These are phyloP conservation scores for Tolypocladium ovalisporum DNA, from an alignment of 2,329 filamentous ascomycete species.

Conservation along the genomic window DNA sequence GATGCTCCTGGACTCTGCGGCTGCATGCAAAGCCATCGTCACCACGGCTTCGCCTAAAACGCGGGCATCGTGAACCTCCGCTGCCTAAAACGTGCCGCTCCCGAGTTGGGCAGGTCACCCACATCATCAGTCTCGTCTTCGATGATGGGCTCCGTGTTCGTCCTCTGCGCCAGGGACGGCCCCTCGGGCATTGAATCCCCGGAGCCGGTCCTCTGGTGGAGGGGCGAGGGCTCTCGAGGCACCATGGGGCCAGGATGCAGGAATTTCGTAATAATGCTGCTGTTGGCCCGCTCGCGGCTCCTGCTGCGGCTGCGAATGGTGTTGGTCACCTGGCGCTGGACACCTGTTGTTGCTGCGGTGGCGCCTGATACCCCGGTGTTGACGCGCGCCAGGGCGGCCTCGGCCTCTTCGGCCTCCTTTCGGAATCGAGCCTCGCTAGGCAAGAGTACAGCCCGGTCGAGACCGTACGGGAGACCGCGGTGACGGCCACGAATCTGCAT, in stretches of 20 bases:
- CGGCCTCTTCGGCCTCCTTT: constrained; percentile 39
- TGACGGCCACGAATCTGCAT: constrained; percentile 62
- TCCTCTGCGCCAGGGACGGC: constrained; percentile 4
- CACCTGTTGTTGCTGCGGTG: constrained; percentile 12
- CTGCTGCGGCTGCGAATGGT: constrained; percentile 23
- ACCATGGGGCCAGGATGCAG: constrained; percentile 37
- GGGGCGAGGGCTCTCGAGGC: constrained; percentile 12
- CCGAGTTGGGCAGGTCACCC: constrained; percentile 12
- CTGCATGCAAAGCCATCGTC: not conserved
- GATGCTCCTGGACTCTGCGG: not conserved
- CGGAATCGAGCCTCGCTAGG: constrained; percentile 45
- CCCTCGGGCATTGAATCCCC: constrained; percentile 7
- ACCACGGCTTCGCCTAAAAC: constrained; percentile 10
- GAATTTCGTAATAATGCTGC: constrained; percentile 33
- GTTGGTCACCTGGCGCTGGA: constrained; percentile 17
- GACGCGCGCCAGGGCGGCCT: constrained; percentile 25
- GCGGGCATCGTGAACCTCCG: constrained; percentile 14
- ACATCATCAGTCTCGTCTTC: constrained; percentile 17
- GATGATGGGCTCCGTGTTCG: constrained; percentile 13
- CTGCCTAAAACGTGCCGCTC: constrained; percentile 14
- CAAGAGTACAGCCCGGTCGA: constrained; percentile 50
- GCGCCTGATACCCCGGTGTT: constrained; percentile 22
- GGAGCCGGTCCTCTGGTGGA: constrained; percentile 17
- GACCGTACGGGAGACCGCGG: constrained; percentile 55
- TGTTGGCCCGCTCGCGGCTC: constrained; percentile 26